A percentile compares a stretch with the other conserved stretches of the same genome.
phyloP scores from a whole-genome alignment of 1,284 basidiomycete genomes.

The Bothia castanella region DNA sequence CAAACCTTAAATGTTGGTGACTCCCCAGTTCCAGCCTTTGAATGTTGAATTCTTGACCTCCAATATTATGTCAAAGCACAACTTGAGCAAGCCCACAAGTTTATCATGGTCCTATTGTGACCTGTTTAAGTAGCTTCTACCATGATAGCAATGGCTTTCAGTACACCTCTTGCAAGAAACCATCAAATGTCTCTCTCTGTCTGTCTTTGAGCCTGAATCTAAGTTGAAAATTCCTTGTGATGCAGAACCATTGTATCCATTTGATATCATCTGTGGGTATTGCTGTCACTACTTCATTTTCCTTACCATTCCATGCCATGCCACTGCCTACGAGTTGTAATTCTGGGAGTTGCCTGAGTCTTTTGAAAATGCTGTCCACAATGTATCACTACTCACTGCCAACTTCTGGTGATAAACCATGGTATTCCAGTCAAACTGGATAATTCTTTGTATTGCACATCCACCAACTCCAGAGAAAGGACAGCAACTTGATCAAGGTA shows the following conservation, averaged over 20 bases:
- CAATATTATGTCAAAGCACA: conserved; percentile 81
- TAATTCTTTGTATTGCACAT: too few relatives aligned
- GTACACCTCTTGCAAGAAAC: conserved; percentile 84
- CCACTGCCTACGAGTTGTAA: conserved; percentile 85
- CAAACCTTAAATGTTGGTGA: conserved; percentile 88
- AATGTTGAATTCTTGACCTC: conserved; percentile 86
- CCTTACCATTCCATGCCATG: conserved; percentile 87
- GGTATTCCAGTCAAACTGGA: conserved; percentile 79
- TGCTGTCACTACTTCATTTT: conserved; percentile 61
- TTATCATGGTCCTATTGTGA: conserved; percentile 74
- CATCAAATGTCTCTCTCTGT: conserved; percentile 85
- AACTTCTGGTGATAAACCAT: conserved; percentile 66
- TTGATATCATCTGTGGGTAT: conserved; percentile 76
- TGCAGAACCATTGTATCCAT: conserved; percentile 87
- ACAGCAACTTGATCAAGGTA: too few relatives aligned
- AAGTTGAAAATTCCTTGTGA: conserved; percentile 90
- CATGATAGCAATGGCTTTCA: not conserved
- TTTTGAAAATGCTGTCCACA: not conserved
- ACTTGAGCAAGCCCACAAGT: conserved; percentile 71
- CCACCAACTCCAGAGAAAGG: too few relatives aligned
- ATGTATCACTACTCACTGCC: conserved; percentile 63
- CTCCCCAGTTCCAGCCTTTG: conserved; percentile 99
- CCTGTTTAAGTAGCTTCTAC: conserved; percentile 5
- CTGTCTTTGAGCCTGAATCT: conserved; percentile 77
- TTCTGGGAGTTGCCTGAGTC: too few relatives aligned